Evolutionary conservation across 176 grass and related monocot species (phyloP), one percentile per base, ranked within the genome.

Genomic region (Zoysia japonica): DNA sequence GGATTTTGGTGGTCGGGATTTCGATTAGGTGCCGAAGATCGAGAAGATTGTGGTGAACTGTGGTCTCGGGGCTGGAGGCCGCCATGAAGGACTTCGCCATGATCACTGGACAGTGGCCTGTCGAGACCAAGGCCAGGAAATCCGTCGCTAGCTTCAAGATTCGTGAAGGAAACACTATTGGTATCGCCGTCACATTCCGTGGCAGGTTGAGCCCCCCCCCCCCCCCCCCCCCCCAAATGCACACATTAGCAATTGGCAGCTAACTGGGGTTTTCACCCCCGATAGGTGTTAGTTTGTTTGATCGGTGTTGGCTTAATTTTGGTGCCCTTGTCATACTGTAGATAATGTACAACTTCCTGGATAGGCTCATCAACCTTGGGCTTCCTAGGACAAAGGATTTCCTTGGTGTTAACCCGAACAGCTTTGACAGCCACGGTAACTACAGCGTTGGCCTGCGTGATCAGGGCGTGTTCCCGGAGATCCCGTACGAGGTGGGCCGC

Each of bases 71-170:
- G 7, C 79, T 99, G 55, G 96, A 99, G 35, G 78, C 84, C 15
- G 92, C 96, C 40, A 87, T 99, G 68, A 99, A 91, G 85, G 84
- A 89, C 74, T 73, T 99, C 74, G 66, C 96, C 40, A 67, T 55
- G 37, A 95, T 99, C 68, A 91, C 92, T 6, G 88, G 90, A 28
- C 92, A 99, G 82, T 91, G 84, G 47, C 96, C 96, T 4, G 84
- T 95, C 56, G 95, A 93, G 83, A 95, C 90, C 57, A 83, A 82
- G 77, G 96, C 96, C 19, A 95, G 81, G 85, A 80, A 91, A 39
- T 99, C 96, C 6, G 88, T 99, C 13, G 92, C 96, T 44, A 95
- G 88, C 47, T 99, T 99, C 83, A 99, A 99, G 80, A 89, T 99
- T 50, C 85, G 92, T 61, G 81, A 93, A 71, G 92, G 96, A 20